These are phyloP conservation scores for Lodderomyces elongisporus DNA, from an alignment of 1,139 yeast genomes.

Conservation along the genomic window DNA sequence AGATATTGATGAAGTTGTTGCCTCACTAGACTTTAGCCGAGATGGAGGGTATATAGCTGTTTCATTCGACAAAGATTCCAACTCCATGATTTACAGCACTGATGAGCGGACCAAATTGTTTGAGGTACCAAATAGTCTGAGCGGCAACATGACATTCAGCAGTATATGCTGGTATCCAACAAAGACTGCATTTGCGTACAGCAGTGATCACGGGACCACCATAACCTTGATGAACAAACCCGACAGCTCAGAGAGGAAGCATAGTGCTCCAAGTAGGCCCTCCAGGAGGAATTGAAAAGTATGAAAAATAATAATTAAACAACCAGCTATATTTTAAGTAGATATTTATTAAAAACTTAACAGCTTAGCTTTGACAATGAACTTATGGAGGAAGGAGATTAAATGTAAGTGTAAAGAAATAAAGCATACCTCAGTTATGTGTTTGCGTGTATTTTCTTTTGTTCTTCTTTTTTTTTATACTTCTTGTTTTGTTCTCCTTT, in stretches of 20 bases:
- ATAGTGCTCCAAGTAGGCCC: background rate
- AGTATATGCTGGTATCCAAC: conserved; percentile 40
- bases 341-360: too few relatives aligned
- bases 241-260: background rate
- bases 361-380: too few relatives aligned
- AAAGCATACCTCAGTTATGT: too few relatives aligned
- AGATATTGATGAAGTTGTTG: conserved; percentile 47
- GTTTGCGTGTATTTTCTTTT: too few relatives aligned
- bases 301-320: too few relatives aligned
- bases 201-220: conserved; percentile 32
- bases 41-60: conserved; percentile 45
- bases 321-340: too few relatives aligned
- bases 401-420: too few relatives aligned
- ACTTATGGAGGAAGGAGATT: too few relatives aligned
- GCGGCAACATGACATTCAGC: conserved; percentile 33
- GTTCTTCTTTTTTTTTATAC: too few relatives aligned
- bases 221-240: conserved; percentile 21
- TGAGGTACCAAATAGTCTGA: conserved; percentile 33
- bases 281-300: too few relatives aligned
- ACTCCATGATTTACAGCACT: conserved; percentile 36
- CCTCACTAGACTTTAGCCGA: conserved; percentile 37
- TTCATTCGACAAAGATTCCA: conserved; percentile 39
- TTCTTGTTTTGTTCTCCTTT: too few relatives aligned
- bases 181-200: conserved; percentile 29
- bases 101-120: conserved; percentile 25